A percentile compares a stretch with the other conserved stretches of the same genome.
Conservation (phyloP, 1,284 basidiomycete genomes). For the Marasmius tenuissimus region DNA sequence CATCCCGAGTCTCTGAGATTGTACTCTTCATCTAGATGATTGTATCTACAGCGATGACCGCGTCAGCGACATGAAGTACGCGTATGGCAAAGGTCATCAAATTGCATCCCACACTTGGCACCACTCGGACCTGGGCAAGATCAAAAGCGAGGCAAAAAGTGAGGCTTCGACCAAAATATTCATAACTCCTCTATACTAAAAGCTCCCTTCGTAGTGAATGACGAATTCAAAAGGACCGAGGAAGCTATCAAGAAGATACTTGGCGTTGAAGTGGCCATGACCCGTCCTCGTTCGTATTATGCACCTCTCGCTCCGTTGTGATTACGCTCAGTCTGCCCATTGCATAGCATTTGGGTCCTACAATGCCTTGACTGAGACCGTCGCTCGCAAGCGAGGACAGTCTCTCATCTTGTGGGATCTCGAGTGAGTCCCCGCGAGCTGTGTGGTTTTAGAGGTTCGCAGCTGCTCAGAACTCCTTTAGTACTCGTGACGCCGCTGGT, state of each 20-base stretch:
- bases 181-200: neutral
- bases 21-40: constrained; percentile 11
- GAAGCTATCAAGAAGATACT: neutral
- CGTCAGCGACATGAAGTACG: constrained; percentile 18
- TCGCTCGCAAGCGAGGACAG: neutral
- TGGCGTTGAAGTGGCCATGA: neutral
- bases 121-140: constrained; percentile 8
- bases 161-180: neutral
- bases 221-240: neutral
- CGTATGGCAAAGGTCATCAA: constrained; percentile 18
- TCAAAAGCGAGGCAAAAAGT: neutral
- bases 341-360: neutral
- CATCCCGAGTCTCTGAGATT: neutral
- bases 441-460: no score
- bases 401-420: neutral
- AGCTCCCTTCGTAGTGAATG: neutral
- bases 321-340: neutral
- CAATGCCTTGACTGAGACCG: neutral
- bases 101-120: constrained; percentile 23
- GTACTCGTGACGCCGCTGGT: neutral
- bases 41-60: constrained; percentile 25
- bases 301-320: neutral
- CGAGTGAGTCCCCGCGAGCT: neutral
- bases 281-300: neutral
- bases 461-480: neutral